Percentiles rank a stretch among this genome's conserved stretches.
Conservation (phyloP, 371 early-diverging fungal species). For the Chytridium lagenaria region DNA sequence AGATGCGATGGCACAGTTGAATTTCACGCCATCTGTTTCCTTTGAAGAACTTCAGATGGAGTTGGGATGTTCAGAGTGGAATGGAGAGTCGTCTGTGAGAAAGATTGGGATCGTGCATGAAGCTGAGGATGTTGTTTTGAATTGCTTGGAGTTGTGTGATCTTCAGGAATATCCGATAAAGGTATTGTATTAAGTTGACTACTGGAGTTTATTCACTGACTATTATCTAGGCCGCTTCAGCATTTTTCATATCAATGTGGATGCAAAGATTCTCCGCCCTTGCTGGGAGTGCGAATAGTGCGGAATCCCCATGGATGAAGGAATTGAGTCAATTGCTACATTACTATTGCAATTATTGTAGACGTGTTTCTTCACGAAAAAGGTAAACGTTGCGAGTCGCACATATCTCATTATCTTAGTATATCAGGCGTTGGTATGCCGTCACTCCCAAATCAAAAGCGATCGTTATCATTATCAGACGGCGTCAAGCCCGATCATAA, state of each 20-base stretch:
- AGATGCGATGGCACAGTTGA: not conserved
- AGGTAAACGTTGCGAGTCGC: too few species aligned
- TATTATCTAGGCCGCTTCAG: not conserved
- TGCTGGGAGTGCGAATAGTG: not conserved
- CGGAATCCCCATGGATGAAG: not conserved
- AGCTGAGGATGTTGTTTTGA: constrained; percentile 30
- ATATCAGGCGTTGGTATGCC: not conserved
- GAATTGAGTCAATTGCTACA: too few species aligned
- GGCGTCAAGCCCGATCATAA: not conserved
- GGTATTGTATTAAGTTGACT: not conserved
- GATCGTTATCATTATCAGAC: not conserved
- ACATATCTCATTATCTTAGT: too few species aligned
- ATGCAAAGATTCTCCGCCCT: not conserved
- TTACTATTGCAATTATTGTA: not conserved
- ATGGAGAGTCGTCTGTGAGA: not conserved
- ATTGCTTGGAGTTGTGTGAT: constrained; percentile 23
- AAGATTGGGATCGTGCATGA: constrained; percentile 30
- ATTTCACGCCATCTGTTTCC: not conserved
- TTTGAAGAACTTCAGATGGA: not conserved
- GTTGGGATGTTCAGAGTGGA: not conserved
- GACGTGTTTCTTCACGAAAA: not conserved
- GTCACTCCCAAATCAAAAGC: not conserved
- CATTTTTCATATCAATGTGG: constrained; percentile 1
- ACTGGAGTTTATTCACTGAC: not conserved
- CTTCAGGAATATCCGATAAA: constrained; percentile 5